Base-by-base conservation (phyloP, 2,329 filamentous ascomycete species). In the Fusarium cyanostomum region DNA sequence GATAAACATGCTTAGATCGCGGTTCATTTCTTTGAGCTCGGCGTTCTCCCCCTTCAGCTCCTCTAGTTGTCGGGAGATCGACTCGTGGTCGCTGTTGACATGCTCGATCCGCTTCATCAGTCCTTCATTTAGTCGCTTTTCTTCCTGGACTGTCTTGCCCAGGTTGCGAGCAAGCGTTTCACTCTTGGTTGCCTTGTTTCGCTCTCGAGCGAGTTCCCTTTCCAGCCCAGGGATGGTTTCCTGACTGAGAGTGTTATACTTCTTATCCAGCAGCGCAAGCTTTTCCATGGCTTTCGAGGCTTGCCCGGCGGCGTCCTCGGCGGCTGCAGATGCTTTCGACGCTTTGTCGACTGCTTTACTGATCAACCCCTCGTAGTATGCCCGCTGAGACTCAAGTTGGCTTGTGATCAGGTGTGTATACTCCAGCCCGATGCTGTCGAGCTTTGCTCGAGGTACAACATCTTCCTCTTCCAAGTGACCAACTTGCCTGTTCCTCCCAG, bases 301-400 rank as follows among this genome's bases (percentile, higher is more conserved):
- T 63, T 81, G 80, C 0, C 75, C 73, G 0, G 79, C 78, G 0
- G 91, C 89, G 43, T 82, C 82, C 59, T 91, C 88, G 0, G 91
- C 92, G 0, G 86, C 82, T 0, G 86, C 82, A 0, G 86, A 83
- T 0, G 94, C 92, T 71, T 90, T 87, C 2, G 89, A 85, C 0
- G 94, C 94, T 78, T 98, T 98, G 76, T 96, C 92, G 0, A 90
- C 93, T 0, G 92, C 92, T 63, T 96, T 92, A 71, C 89, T 90
- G 49, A 99, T 85, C 74, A 96, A 88, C 68, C 96, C 94, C 74
- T 98, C 94, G 69, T 96, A 99, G 77, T 98, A 99, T 1, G 91
- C 84, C 9, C 95, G 87, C 75, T 99, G 95, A 38, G 90, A 93
- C 74, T 98, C 95, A 3, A 99, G 86, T 73, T 99, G 95, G 58